A percentile compares a stretch with the other conserved stretches of the same genome.
phyloP scores from a whole-genome alignment of 1,284 basidiomycete species.

The Puccinia hordei region DNA sequence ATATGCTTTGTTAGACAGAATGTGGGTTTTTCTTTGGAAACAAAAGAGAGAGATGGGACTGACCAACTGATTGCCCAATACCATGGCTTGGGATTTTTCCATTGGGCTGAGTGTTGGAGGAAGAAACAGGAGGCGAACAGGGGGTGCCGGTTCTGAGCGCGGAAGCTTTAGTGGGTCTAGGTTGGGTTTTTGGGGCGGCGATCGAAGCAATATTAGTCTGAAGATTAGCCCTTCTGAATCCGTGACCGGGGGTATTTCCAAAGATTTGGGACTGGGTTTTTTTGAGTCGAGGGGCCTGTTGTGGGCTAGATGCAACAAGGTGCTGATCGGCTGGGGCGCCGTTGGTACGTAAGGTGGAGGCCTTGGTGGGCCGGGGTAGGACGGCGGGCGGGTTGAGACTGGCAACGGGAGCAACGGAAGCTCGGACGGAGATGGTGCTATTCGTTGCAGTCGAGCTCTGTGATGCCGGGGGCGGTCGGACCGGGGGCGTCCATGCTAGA shows the following conservation, averaged over 20 bases:
- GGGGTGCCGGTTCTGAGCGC: background rate
- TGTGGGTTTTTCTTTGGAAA: no score
- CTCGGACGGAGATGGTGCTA: background rate
- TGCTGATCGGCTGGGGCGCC: background rate
- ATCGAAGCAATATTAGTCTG: conserved; percentile 17
- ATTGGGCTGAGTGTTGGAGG: no score
- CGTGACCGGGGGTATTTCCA: conserved; percentile 40
- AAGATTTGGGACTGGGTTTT: conserved; percentile 34
- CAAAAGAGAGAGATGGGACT: background rate
- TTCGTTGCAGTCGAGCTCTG: background rate
- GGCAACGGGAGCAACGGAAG: background rate
- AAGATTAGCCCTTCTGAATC: conserved; percentile 25
- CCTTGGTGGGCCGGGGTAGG: conserved; percentile 19
- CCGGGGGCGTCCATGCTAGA: conserved; percentile 28
- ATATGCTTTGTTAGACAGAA: no score
- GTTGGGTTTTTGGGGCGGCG: conserved; percentile 21
- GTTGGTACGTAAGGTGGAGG: conserved; percentile 12
- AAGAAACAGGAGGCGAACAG: background rate
- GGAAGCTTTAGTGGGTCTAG: conserved; percentile 25
- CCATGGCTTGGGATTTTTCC: background rate
- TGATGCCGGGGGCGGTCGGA: background rate
- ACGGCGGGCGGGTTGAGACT: conserved; percentile 22
- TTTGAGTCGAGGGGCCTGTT: background rate
- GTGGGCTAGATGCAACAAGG: background rate
- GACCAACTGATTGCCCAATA: background rate